phyloP scores from a whole-genome alignment of 2,329 filamentous ascomycete species.

The Penicillium aurantiogriseum region DNA sequence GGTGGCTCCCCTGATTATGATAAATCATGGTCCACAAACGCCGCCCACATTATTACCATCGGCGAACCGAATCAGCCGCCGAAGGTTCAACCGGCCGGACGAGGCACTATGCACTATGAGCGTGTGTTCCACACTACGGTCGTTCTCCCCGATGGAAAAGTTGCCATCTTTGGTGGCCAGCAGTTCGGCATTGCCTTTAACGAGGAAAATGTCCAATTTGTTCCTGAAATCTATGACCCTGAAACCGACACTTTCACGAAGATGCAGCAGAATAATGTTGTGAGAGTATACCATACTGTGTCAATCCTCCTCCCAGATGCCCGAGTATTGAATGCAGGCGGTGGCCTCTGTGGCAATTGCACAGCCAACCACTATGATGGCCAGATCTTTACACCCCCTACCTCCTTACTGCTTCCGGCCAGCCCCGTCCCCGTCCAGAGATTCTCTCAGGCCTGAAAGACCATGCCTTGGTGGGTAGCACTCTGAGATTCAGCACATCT shows the following conservation, averaged over 20 bases:
- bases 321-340: conserved; percentile 52
- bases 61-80: conserved; percentile 22
- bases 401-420: conserved; percentile 50
- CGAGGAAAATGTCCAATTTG: conserved; percentile 42
- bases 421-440: conserved; percentile 40
- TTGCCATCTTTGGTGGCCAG: conserved; percentile 53
- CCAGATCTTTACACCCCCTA: conserved; percentile 59
- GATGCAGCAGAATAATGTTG: conserved; percentile 20
- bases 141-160: conserved; percentile 50
- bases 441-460: conserved; percentile 36
- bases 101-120: conserved; percentile 49
- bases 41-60: conserved; percentile 54
- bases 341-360: conserved; percentile 53
- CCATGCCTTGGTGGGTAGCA: conserved; percentile 40
- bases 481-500: conserved; percentile 47
- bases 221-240: conserved; percentile 51
- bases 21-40: conserved; percentile 40
- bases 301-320: conserved; percentile 52
- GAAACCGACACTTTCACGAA: conserved; percentile 41
- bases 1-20: conserved; percentile 53
- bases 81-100: conserved; percentile 35
- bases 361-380: conserved; percentile 54
- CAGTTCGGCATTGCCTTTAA: conserved; percentile 45
- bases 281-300: conserved; percentile 49
- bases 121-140: conserved; percentile 50